Evolutionary conservation across 768 basidiomycete genomes (phyloP).

Genomic region (Kwoniella sp.): DNA sequence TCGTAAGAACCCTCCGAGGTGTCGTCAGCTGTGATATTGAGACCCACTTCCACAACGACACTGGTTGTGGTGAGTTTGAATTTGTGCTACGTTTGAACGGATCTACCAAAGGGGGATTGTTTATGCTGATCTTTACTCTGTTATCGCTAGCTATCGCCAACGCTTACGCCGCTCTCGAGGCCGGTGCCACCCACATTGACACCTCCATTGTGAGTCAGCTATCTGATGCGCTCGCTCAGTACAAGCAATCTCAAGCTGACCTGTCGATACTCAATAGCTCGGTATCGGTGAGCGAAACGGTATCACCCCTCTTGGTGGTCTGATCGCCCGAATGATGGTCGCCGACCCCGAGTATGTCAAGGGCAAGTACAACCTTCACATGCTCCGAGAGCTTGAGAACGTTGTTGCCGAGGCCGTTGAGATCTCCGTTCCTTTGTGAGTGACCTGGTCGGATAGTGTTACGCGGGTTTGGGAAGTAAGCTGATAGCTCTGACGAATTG

Average conservation of each 20-base stretch:
- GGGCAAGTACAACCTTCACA: conserved; percentile 94
- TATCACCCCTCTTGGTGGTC: conserved; percentile 95
- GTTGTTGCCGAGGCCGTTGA: conserved; percentile 98
- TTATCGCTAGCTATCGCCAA: conserved; percentile 98
- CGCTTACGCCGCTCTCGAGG: conserved; percentile 96
- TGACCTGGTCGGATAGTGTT: background rate
- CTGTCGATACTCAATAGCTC: conserved; percentile 61
- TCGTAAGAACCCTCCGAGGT: conserved; percentile 91
- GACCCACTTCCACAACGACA: conserved; percentile 97
- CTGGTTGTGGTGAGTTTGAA: conserved; percentile 76
- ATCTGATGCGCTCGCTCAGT: no score
- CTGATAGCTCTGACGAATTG: background rate
- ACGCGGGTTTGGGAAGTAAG: background rate
- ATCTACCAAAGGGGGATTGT: background rate
- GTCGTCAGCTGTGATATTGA: conserved; percentile 98
- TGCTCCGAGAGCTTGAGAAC: conserved; percentile 99
- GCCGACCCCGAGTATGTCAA: conserved; percentile 99
- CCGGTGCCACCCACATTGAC: conserved; percentile 98
- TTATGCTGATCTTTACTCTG: background rate
- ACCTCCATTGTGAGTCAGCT: conserved; percentile 62
- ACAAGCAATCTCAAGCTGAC: background rate
- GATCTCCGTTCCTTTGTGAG: conserved; percentile 85
- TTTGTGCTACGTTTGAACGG: background rate
- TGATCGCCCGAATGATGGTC: conserved; percentile 91
- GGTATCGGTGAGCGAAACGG: conserved; percentile 99